Conservation (phyloP, 441 rosid species). For the Euphorbia corollata region DNA sequence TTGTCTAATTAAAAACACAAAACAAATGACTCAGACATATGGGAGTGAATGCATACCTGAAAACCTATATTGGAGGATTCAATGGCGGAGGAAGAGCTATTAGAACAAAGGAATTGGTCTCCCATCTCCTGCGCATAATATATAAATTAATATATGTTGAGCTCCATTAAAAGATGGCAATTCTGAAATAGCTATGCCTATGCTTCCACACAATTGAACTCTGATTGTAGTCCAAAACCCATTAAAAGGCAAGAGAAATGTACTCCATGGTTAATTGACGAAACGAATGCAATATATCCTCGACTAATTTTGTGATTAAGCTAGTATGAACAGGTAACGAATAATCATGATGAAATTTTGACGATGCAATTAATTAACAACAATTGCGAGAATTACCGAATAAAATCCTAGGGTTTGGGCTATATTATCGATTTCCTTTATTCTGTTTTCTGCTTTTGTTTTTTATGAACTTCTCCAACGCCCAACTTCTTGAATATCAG, state of each 20-base stretch:
- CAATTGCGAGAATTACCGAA: no score
- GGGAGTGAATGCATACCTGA: conserved; percentile 33
- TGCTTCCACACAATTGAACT: neutral
- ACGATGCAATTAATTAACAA: no score
- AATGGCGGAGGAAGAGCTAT: conserved; percentile 36
- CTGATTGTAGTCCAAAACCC: neutral
- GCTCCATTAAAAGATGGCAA: neutral
- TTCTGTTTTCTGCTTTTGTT: no score
- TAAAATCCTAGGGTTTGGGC: no score
- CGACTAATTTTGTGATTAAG: no score
- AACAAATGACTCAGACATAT: neutral
- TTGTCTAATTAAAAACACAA: neutral
- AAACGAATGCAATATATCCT: neutral
- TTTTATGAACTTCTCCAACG: no score
- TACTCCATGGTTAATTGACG: neutral
- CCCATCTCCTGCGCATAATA: conserved; percentile 16
- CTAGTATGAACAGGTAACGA: no score
- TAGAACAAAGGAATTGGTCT: conserved; percentile 29
- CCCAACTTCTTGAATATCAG: no score
- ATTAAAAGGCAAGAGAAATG: neutral
- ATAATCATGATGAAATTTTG: no score
- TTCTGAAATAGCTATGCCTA: neutral
- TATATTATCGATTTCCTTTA: no score
- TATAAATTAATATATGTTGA: neutral
- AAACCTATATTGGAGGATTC: conserved; percentile 62